Base-by-base conservation (phyloP, 2,329 filamentous ascomycete species). In the Trichophyton benhamiae region DNA sequence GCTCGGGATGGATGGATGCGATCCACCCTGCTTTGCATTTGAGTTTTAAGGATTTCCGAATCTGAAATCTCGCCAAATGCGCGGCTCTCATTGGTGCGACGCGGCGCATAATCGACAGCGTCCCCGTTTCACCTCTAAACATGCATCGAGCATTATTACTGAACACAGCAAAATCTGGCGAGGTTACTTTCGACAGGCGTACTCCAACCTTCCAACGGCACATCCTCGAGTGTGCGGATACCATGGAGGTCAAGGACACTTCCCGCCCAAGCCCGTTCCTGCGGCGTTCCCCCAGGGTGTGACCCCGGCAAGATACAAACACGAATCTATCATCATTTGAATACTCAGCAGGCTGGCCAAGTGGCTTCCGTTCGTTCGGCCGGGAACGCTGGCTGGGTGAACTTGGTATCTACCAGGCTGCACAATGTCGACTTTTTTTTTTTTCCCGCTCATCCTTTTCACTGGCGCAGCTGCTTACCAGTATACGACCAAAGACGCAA, bases 161-260 rank as follows among this genome's bases (percentile, higher is more conserved):
- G 61, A 66, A 66, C 65, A 63, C 36, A 66, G 65, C 62, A 66
- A 66, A 66, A 59, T 65, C 65, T 63, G 65, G 65, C 65, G 65
- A 66, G 65, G 36, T 62, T 63, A 36, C 41, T 17, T 17, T 17
- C 11, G 15, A 44, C 42, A 49, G 27, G 48, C 22, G 8, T 46
- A 25, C 11, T 11, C 53, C 53, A 36, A 38, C 36, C 52, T 57
- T 48, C 22, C 22, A 55, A 11, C 52, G 52, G 52, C 52, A 55
- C 52, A 55, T 38, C 49, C 4, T 27, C 33, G 52, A 27, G 52
- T 36, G 52, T 55, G 52, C 52, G 52, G 52, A 55, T 55, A 36
- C 52, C 52, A 55, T 55, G 15, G 27, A 38, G 52, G 52, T 36
- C 52, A 55, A 27, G n/a, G 20, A 27, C 20, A 38, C 22, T 36